These are phyloP conservation scores for Kurtzmaniella natalensis DNA, from an alignment of 1,139 yeast genomes.

Conservation along the genomic window DNA sequence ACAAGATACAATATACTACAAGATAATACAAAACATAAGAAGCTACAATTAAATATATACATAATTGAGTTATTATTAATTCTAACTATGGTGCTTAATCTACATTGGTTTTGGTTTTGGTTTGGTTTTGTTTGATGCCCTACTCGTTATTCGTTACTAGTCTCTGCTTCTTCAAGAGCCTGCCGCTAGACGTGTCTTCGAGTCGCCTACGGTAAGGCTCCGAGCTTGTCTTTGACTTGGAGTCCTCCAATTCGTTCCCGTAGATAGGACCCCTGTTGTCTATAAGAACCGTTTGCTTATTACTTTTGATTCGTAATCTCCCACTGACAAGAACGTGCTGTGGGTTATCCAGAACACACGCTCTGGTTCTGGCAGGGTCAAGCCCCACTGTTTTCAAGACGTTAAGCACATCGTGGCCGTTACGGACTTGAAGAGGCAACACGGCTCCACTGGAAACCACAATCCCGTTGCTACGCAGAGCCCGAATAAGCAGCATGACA, in stretches of 20 bases:
- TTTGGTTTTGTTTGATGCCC: too few relatives aligned
- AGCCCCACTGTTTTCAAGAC: conserved; percentile 68
- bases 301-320: conserved; percentile 62
- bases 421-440: conserved; percentile 55
- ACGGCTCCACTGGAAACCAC: conserved; percentile 75
- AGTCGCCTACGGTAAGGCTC: conserved; percentile 22
- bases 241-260: conserved; percentile 21
- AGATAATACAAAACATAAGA: too few relatives aligned
- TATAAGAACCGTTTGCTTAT: conserved; percentile 59
- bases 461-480: conserved; percentile 76
- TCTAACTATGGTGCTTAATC: conserved; percentile 1
- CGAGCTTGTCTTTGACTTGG: conserved; percentile 19
- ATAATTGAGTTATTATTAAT: too few relatives aligned
- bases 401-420: conserved; percentile 64
- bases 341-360: conserved; percentile 57
- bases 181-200: conserved; percentile 22
- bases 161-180: conserved; percentile 22
- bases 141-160: conserved; percentile 8
- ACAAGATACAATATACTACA: too few relatives aligned
- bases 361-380: conserved; percentile 56
- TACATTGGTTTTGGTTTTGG: neutral
- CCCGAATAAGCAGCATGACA: conserved; percentile 71
- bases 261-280: conserved; percentile 21
- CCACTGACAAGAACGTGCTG: conserved; percentile 67
- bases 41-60: too few relatives aligned